Base-by-base conservation (phyloP, 2,329 filamentous ascomycete genomes). In the Salinomyces thailandicus region DNA sequence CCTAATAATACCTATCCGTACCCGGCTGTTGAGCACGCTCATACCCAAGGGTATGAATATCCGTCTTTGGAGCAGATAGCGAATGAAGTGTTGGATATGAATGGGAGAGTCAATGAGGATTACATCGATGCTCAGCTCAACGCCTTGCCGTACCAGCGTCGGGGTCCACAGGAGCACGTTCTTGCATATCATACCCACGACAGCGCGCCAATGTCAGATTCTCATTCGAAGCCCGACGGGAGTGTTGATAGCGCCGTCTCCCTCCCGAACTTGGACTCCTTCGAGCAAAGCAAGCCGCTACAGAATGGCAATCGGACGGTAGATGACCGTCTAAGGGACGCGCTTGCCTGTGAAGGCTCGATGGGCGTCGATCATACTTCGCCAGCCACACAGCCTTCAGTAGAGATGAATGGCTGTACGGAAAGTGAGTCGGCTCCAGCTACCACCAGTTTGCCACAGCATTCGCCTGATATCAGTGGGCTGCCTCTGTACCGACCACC, bases 41-140 rank as follows among this genome's bases (percentile, higher is more conserved):
- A 45, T 20, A 13, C 46, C 9, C 49, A 53, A 27, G 12, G 45
- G 5, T 56, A 51, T 33, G 45, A 45, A 8, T 41, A 52, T 12
- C 52, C 50, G 9, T 58, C 56, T 9, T 42, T 59, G 24, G 55
- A 59, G 37, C 55, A 59, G 36, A 57, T 59, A 28, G 56, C 56
- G 2, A 57, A 46, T 24, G 55, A 59, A 34, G 55, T 58, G 8
- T 46, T 58, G 26, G 54, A 59, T 24, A 56, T 57, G 51, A 49
- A 55, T 37, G 54, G 52, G 8, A 38, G 38, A 30, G 42, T 41
- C 17, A 41, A 48, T 17, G 34, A 37, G 9, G 49, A 48, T 35
- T 48, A 43, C 17, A 43, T 42, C 20, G 42, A 41, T 28, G 31
- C 32, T 12, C 37, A 39, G 27, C 37, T 43, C 6, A 43, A 40